Evolutionary conservation across 306 rosid genomes (phyloP).

Genomic region (Vigna nakashimae): DNA sequence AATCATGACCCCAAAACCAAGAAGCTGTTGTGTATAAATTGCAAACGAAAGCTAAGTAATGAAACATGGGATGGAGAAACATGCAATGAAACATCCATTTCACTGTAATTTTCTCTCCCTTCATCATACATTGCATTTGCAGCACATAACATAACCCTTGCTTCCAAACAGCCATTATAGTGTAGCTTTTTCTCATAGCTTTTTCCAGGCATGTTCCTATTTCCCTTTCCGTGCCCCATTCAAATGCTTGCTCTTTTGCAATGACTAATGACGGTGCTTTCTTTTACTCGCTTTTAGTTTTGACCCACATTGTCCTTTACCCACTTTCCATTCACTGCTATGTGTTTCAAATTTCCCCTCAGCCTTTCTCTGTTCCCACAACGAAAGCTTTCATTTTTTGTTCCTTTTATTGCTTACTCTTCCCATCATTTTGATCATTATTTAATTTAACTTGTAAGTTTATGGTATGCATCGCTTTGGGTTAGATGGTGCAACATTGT

Average conservation of each 20-base stretch:
- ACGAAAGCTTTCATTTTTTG: constrained; percentile 24
- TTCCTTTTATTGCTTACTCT: constrained; percentile 7
- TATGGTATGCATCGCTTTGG: not conserved
- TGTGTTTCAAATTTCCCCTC: constrained; percentile 4
- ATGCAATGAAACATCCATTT: constrained; percentile 9
- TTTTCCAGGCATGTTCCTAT: constrained; percentile 1
- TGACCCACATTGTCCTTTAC: constrained; percentile 42
- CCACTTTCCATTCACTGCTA: not conserved
- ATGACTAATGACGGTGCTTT: constrained; percentile 26
- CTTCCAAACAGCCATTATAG: constrained; percentile 20
- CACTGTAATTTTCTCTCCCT: constrained; percentile 4
- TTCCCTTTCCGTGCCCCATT: not conserved
- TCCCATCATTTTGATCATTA: constrained; percentile 26
- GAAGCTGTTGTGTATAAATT: too few relatives aligned
- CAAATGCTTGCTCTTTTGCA: constrained; percentile 35
- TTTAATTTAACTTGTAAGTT: constrained; percentile 13
- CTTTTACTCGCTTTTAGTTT: constrained; percentile 37
- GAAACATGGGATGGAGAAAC: not conserved
- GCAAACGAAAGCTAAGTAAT: not conserved
- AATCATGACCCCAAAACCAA: too few relatives aligned
- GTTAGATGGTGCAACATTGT: constrained; percentile 11
- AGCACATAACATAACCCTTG: constrained; percentile 24
- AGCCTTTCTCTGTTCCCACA: not conserved
- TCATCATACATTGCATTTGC: constrained; percentile 45
- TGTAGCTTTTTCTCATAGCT: not conserved